Conservation (phyloP, 2,329 filamentous ascomycete genomes). For the Aspergillus ochraceus region DNA sequence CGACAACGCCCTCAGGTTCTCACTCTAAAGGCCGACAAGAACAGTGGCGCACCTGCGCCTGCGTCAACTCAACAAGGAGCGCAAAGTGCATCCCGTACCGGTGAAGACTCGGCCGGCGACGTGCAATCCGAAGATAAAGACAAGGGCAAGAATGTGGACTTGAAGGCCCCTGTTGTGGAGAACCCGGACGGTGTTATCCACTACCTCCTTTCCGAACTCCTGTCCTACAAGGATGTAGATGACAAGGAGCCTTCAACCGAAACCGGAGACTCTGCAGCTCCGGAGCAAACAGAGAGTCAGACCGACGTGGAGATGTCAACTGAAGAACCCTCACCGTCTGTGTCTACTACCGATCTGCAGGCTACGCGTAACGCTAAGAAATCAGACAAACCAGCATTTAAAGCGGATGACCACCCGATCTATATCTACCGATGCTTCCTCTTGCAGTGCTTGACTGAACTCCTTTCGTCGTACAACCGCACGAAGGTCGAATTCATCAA, state of each 20-base stretch:
- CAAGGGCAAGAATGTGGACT: constrained; percentile 62
- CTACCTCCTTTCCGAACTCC: constrained; percentile 86
- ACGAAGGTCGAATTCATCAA: constrained; percentile 99
- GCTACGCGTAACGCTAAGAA: constrained; percentile 57
- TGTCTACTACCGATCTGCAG: constrained; percentile 31
- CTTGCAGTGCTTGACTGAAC: constrained; percentile 85
- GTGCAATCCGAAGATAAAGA: constrained; percentile 28
- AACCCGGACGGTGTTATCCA: constrained; percentile 94
- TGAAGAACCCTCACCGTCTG: constrained; percentile 37
- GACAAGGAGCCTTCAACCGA: constrained; percentile 66
- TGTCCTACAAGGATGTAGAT: constrained; percentile 89
- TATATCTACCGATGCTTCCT: constrained; percentile 97
- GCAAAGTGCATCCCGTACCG: constrained; percentile 33
- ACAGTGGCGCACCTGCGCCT: constrained; percentile 24
- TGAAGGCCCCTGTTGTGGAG: constrained; percentile 82
- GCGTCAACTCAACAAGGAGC: constrained; percentile 24
- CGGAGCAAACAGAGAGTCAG: constrained; percentile 34
- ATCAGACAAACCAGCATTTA: constrained; percentile 72
- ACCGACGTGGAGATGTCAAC: constrained; percentile 54
- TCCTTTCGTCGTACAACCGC: constrained; percentile 87
- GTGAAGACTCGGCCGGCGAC: constrained; percentile 26
- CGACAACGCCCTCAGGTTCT: constrained; percentile 55
- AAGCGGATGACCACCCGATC: constrained; percentile 88
- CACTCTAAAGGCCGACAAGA: constrained; percentile 52
- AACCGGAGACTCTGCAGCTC: constrained; percentile 25